These are phyloP conservation scores for Chloranthus sessilifolius DNA, from an alignment of 164 flowering plant genomes.

Conservation along the genomic window DNA sequence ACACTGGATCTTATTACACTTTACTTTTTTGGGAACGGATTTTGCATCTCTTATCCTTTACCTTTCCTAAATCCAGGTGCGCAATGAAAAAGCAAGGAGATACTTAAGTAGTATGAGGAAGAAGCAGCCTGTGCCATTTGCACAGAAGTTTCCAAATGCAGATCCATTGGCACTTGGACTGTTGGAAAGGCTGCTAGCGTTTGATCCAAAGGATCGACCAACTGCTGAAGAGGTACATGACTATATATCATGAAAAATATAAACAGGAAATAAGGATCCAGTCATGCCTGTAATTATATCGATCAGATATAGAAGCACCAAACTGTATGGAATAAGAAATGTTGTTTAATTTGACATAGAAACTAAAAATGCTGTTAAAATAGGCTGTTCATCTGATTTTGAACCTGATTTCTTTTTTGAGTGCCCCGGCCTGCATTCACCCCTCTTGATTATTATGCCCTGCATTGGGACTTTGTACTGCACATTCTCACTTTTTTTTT, in stretches of 20 bases:
- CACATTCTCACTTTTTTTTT: too few relatives aligned
- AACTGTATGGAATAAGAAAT: too few relatives aligned
- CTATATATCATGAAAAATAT: too few relatives aligned
- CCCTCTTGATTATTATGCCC: too few relatives aligned
- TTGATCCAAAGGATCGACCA: conserved; percentile 93
- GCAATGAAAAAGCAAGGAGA: conserved; percentile 91
- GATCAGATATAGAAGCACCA: too few relatives aligned
- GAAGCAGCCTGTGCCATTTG: conserved; percentile 70
- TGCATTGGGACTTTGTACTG: too few relatives aligned
- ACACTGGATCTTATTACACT: not conserved
- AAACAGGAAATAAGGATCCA: not conserved
- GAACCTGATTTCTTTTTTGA: too few relatives aligned
- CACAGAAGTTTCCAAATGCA: conserved; percentile 85
- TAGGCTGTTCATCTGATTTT: too few relatives aligned
- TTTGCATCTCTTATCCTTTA: conserved; percentile 1
- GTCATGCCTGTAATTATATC: not conserved
- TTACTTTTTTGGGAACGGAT: conserved; percentile 1
- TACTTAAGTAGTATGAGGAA: conserved; percentile 86
- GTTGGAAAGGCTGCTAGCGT: conserved; percentile 77
- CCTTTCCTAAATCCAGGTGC: conserved; percentile 41
- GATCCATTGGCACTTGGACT: conserved; percentile 76
- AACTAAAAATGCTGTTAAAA: too few relatives aligned
- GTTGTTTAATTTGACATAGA: too few relatives aligned
- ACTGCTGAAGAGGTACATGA: conserved; percentile 91
- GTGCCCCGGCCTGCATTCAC: too few relatives aligned